Conservation (phyloP, 148 eudicot species). For the Polygonum aviculare region DNA sequence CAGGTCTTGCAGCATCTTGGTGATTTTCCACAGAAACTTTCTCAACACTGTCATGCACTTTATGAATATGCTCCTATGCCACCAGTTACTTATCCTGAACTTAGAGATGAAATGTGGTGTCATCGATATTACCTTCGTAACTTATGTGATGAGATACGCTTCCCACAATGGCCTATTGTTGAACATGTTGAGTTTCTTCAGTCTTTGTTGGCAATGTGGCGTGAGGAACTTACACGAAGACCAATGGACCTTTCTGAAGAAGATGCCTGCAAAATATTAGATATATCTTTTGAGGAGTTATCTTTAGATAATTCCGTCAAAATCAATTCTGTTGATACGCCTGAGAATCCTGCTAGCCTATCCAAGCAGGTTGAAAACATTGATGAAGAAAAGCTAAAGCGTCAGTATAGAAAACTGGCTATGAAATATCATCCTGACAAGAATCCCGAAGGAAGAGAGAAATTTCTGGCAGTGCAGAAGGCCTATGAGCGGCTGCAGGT, state of each 20-base stretch:
- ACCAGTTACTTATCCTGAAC: conserved; percentile 93
- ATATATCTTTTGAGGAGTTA: conserved; percentile 79
- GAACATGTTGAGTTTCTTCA: conserved; percentile 98
- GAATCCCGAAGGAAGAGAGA: conserved; percentile 98
- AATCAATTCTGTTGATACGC: conserved; percentile 29
- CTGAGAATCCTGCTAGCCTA: conserved; percentile 54
- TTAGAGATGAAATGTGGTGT: conserved; percentile 99
- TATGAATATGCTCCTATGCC: conserved; percentile 99
- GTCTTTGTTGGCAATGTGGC: conserved; percentile 97
- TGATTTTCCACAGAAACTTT: conserved; percentile 92
- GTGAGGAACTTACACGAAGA: conserved; percentile 92
- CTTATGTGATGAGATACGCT: conserved; percentile 90
- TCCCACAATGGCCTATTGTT: conserved; percentile 98
- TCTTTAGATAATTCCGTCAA: conserved; percentile 49
- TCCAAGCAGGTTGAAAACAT: conserved; percentile 79
- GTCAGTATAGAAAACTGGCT: conserved; percentile 94
- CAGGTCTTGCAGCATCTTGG: conserved; percentile 99
- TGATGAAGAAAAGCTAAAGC: conserved; percentile 97
- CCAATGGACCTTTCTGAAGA: conserved; percentile 99
- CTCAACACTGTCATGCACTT: conserved; percentile 88
- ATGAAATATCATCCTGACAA: conserved; percentile 99
- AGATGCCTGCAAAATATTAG: conserved; percentile 94
- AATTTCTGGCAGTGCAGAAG: conserved; percentile 96
- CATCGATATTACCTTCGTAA: conserved; percentile 97
- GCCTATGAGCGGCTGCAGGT: conserved; percentile 99